These are phyloP conservation scores for Elsinoe australis DNA, from an alignment of 2,329 filamentous ascomycete genomes.

Conservation along the genomic window DNA sequence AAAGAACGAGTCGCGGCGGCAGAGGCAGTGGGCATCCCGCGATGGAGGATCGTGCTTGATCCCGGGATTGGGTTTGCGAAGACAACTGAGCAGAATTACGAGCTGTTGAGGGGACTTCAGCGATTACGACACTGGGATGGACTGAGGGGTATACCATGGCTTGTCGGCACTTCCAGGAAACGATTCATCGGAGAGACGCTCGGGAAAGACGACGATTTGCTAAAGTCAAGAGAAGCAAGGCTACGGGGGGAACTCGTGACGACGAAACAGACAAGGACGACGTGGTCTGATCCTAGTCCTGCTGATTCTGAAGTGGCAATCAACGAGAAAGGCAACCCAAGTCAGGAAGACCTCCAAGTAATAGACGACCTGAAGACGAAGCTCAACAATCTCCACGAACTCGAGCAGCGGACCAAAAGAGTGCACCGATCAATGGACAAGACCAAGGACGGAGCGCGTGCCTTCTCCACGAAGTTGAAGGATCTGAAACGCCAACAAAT, in stretches of 20 bases:
- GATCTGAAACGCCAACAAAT: too few relatives aligned
- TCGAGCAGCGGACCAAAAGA: too few relatives aligned
- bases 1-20: constrained; percentile 63
- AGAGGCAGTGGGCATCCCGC: constrained; percentile 70
- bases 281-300: not conserved
- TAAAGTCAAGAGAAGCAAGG: not conserved
- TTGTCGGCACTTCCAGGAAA: constrained; percentile 84
- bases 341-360: too few relatives aligned
- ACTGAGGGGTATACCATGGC: constrained; percentile 69
- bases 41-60: constrained; percentile 93
- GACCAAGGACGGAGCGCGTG: too few relatives aligned
- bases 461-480: too few relatives aligned
- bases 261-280: not conserved
- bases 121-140: constrained; percentile 56
- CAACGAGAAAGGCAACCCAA: too few relatives aligned
- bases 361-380: too few relatives aligned
- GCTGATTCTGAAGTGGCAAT: too few relatives aligned
- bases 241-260: not conserved
- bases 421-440: too few relatives aligned
- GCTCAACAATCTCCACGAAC: too few relatives aligned
- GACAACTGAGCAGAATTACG: constrained; percentile 68
- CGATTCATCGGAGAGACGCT: constrained; percentile 79
- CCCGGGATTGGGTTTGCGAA: constrained; percentile 95
- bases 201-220: constrained; percentile 34
- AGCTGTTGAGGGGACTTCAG: constrained; percentile 64